Conservation (phyloP, 2,329 filamentous ascomycete genomes). For the Aureobasidium sp. region DNA sequence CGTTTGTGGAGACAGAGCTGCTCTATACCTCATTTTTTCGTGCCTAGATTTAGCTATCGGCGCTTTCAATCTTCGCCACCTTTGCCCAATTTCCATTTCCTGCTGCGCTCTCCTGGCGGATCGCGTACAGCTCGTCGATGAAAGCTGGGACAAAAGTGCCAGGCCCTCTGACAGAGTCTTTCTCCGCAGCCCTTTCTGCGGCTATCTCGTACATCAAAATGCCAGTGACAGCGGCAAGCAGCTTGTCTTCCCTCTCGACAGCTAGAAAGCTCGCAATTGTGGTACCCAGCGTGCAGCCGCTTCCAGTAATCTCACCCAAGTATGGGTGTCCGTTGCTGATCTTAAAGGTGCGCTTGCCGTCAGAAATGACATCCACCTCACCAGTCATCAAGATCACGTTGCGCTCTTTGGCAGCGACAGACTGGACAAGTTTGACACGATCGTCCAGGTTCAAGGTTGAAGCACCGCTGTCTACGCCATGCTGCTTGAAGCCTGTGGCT, state of each 20-base stretch:
- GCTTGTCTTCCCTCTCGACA: constrained; percentile 53
- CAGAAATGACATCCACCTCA: constrained; percentile 66
- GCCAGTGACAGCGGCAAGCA: constrained; percentile 67
- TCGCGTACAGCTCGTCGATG: constrained; percentile 59
- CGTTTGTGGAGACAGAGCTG: background rate
- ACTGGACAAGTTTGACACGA: constrained; percentile 55
- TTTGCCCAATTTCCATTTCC: constrained; percentile 48
- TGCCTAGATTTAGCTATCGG: background rate
- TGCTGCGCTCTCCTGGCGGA: constrained; percentile 42
- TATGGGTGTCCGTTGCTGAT: constrained; percentile 71
- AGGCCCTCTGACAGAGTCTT: constrained; percentile 63
- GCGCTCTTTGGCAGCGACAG: constrained; percentile 60
- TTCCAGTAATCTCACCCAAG: constrained; percentile 64
- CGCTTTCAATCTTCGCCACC: constrained; percentile 41
- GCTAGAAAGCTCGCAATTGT: constrained; percentile 70
- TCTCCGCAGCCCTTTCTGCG: constrained; percentile 57
- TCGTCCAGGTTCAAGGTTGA: constrained; percentile 48
- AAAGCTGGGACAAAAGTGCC: constrained; percentile 83
- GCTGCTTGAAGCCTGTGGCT: constrained; percentile 51
- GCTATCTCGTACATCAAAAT: constrained; percentile 72
- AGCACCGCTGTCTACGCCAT: constrained; percentile 72
- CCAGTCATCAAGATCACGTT: constrained; percentile 80
- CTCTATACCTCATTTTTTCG: background rate
- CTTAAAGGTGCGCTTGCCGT: constrained; percentile 60
- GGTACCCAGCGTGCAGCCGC: constrained; percentile 78